These are phyloP conservation scores for Taiozyma sp. DNA, from an alignment of 1,139 yeast species.

Conservation along the genomic window DNA sequence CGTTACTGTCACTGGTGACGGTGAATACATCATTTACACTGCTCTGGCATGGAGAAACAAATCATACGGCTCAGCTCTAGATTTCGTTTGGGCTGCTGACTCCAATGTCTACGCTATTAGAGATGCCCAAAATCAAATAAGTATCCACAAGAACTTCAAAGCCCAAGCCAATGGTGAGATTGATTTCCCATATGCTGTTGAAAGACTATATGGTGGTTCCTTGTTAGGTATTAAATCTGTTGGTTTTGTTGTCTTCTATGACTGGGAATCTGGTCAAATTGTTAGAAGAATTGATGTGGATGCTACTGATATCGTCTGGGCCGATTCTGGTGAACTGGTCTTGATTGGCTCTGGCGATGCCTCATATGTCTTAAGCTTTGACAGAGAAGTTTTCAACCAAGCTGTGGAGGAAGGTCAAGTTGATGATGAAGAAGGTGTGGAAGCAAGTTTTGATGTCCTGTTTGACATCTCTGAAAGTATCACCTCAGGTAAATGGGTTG, in stretches of 20 bases:
- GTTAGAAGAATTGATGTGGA: conserved; percentile 85
- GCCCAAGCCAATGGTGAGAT: conserved; percentile 61
- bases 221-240: conserved; percentile 78
- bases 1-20: conserved; percentile 97
- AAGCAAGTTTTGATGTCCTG: conserved; percentile 77
- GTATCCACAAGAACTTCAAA: conserved; percentile 79
- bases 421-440: conserved; percentile 85
- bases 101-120: conserved; percentile 83
- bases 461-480: conserved; percentile 79
- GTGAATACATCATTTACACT: conserved; percentile 93
- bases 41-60: conserved; percentile 98
- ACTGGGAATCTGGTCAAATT: conserved; percentile 84
- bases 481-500: conserved; percentile 91
- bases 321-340: conserved; percentile 87
- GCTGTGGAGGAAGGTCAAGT: conserved; percentile 55
- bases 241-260: conserved; percentile 82
- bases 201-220: conserved; percentile 82
- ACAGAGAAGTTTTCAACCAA: conserved; percentile 60
- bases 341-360: conserved; percentile 72
- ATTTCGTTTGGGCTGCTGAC: conserved; percentile 94
- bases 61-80: conserved; percentile 85
- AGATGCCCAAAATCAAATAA: conserved; percentile 61
- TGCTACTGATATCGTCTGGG: conserved; percentile 82
- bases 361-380: conserved; percentile 77
- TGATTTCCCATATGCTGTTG: conserved; percentile 71